These are phyloP conservation scores for Crithidia bombi DNA, from an alignment of 208 protist genomes.

Conservation along the genomic window DNA sequence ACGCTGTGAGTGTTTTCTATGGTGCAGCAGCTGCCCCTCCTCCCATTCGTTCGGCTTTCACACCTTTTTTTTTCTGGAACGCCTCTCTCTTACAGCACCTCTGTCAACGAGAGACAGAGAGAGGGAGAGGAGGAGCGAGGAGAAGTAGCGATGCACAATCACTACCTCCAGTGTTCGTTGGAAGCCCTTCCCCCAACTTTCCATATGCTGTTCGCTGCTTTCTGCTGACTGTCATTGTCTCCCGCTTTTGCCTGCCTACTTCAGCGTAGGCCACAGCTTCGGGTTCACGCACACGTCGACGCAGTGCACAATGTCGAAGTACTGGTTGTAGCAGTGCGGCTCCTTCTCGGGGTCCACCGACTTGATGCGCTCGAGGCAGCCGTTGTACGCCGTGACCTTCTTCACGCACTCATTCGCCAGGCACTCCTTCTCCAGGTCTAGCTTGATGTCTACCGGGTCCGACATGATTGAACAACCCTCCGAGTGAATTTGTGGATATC, in stretches of 20 bases:
- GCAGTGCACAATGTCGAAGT: conserved; percentile 85
- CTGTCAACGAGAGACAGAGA: too few relatives aligned
- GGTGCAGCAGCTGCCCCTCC: too few relatives aligned
- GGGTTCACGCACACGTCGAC: conserved; percentile 79
- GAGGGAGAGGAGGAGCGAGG: too few relatives aligned
- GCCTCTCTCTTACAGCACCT: too few relatives aligned
- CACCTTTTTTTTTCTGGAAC: too few relatives aligned
- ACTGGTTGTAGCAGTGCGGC: conserved; percentile 82
- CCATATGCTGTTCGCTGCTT: background rate
- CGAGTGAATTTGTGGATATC: background rate
- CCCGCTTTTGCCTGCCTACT: conserved; percentile 45
- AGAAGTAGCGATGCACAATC: background rate
- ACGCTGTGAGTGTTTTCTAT: too few relatives aligned
- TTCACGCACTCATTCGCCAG: conserved; percentile 62
- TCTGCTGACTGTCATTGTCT: too few relatives aligned
- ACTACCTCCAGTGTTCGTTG: background rate
- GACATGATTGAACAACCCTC: conserved; percentile 39
- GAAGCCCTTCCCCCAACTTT: background rate
- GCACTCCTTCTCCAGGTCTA: conserved; percentile 78
- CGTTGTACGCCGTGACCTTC: conserved; percentile 69
- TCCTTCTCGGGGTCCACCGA: conserved; percentile 56
- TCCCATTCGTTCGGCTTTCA: too few relatives aligned
- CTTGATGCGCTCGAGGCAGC: conserved; percentile 83
- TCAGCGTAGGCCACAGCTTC: conserved; percentile 81
- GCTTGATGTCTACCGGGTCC: conserved; percentile 76